Base-by-base conservation (phyloP, 148 eudicot genomes). In the Suaeda aralocaspica region DNA sequence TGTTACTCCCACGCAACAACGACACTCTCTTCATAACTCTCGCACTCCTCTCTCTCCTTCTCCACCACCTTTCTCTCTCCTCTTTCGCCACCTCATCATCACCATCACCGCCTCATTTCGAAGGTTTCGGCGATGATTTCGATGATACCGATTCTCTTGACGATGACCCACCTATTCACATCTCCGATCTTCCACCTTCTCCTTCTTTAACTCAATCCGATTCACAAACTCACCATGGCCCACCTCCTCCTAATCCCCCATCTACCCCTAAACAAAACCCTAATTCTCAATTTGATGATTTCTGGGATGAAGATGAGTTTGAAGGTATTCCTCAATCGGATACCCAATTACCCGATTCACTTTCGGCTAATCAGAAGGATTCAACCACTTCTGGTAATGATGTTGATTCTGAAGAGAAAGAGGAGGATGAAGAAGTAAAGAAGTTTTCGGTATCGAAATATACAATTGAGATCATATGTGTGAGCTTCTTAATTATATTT, bases 231-330 rank as follows among this genome's bases (percentile, higher is more conserved):
- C 74, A 22, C 59, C 52, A 77, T 22, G 66, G 45, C 24, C 25
- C 51, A 14, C n/a, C n/a, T n/a, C n/a, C n/a, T n/a, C n/a, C n/a
- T n/a, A n/a, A n/a, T n/a, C n/a, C n/a, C n/a, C n/a, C n/a, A n/a
- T n/a, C n/a, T n/a, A n/a, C n/a, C n/a, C n/a, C n/a, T n/a, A n/a
- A n/a, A n/a, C n/a, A n/a, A n/a, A 28, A 14, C 76, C 81, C 60
- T 72, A 65, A 72, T 5, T 29, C 78, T 13, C 76, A 71, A 53
- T 75, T 84, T 0, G 46, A 76, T 60, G 95, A 94, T 16, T 86
- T 76, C 76, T 94, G 98, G 96, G 98, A 94, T 53, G 98, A 94
- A 70, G 98, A 94, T 76, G 98, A 94, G 68, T 94, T 94, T 72
- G 98, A 94, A 81, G 98, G 98, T n/a, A 67, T 92, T 42, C 98